A percentile compares a stretch with the other conserved stretches of the same genome.
Evolutionary conservation across 148 eudicot genomes (phyloP).

Genomic region (Rhododendron henanense): DNA sequence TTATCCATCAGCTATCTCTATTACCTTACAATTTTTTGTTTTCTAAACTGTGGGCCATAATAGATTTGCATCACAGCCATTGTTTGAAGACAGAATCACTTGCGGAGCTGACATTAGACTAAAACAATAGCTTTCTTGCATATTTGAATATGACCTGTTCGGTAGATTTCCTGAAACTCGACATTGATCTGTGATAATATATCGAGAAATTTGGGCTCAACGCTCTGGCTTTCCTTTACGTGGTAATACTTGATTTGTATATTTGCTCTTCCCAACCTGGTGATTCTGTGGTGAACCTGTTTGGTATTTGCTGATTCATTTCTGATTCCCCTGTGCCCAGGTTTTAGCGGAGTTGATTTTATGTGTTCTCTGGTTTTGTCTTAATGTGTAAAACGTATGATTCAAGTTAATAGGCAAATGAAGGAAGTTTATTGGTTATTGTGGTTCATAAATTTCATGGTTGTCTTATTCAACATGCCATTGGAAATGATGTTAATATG

Average conservation of each 20-base stretch:
- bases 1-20: not conserved
- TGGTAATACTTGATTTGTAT: not conserved
- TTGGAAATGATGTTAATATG: not conserved
- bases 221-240: not conserved
- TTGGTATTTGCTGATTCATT: not conserved
- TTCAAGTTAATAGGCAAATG: not conserved
- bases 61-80: not conserved
- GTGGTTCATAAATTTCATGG: not conserved
- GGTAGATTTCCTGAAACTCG: not conserved
- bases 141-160: not conserved
- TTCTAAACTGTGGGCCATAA: not conserved
- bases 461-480: not conserved
- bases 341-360: not conserved
- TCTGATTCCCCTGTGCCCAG: not conserved
- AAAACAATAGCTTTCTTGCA: not conserved
- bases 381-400: not conserved
- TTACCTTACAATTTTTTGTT: not conserved
- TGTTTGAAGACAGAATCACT: not conserved
- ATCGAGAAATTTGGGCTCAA: not conserved
- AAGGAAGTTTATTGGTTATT: not conserved
- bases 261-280: not conserved
- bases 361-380: not conserved
- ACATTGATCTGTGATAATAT: not conserved
- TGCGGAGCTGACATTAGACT: not conserved
- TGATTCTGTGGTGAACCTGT: conserved; percentile 1